Conservation (phyloP, 2,329 filamentous ascomycete species). For the Arthrobotrys iridis region DNA sequence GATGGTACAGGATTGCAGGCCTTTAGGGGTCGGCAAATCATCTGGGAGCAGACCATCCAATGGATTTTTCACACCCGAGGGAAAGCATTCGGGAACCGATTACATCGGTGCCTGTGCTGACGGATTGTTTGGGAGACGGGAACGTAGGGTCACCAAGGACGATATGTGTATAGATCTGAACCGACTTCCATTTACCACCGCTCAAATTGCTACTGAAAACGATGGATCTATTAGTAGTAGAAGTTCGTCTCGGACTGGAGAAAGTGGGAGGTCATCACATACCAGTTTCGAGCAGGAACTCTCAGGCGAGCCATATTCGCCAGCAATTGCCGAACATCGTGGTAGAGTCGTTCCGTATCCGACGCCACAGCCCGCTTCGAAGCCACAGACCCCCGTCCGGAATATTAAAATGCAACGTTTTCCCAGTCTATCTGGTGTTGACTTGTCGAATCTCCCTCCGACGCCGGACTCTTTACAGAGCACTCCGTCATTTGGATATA, state of each 20-base stretch:
- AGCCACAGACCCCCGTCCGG: constrained; percentile 37
- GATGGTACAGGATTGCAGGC: constrained; percentile 32
- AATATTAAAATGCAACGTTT: constrained; percentile 50
- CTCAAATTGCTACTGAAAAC: constrained; percentile 16
- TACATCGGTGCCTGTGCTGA: constrained; percentile 29
- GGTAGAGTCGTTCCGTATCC: constrained; percentile 35
- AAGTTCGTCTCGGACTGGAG: constrained; percentile 34
- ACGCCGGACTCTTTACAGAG: constrained; percentile 39
- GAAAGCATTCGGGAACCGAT: constrained; percentile 23
- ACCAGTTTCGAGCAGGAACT: constrained; percentile 33
- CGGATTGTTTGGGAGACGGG: constrained; percentile 22
- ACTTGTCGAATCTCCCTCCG: constrained; percentile 32
- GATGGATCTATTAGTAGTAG: constrained; percentile 36
- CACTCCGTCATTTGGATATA: constrained; percentile 28
- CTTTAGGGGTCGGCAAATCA: constrained; percentile 31
- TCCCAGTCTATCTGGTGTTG: constrained; percentile 51
- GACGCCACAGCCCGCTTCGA: constrained; percentile 43
- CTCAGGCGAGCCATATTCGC: constrained; percentile 30
- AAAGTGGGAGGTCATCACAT: constrained; percentile 46
- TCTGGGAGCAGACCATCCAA: constrained; percentile 21
- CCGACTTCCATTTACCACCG: constrained; percentile 1
- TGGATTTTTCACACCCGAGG: constrained; percentile 32
- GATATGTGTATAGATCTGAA: constrained; percentile 30
- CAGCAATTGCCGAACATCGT: constrained; percentile 27
- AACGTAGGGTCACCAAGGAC: constrained; percentile 25